Percentiles rank a stretch among this genome's conserved stretches.
phyloP scores from a whole-genome alignment of 129 eudicot species.

The Saussurea involucrata region DNA sequence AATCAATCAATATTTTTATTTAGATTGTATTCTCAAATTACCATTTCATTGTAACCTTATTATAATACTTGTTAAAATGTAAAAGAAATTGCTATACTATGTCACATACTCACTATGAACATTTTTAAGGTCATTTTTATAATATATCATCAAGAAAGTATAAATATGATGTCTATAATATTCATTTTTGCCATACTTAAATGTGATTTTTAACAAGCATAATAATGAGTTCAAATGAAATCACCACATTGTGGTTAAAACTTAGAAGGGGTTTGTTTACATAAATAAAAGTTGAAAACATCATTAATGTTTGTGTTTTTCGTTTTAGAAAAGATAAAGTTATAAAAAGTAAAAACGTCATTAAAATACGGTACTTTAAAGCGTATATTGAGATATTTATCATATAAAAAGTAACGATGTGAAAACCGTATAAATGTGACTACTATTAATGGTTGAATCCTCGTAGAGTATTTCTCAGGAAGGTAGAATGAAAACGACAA shows the following conservation, averaged over 20 bases:
- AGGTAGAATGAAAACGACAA: not conserved
- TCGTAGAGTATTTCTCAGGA: not conserved
- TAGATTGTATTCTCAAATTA: too few relatives aligned
- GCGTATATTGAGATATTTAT: not conserved
- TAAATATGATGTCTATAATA: not conserved
- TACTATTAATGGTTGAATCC: not conserved
- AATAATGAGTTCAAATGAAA: not conserved
- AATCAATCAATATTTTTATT: too few relatives aligned
- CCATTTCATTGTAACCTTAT: too few relatives aligned
- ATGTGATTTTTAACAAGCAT: not conserved
- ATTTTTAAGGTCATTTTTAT: not conserved
- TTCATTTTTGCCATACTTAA: not conserved
- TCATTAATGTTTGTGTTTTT: not conserved
- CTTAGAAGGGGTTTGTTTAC: not conserved
- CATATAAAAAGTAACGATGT: conserved; percentile 5
- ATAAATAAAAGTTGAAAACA: not conserved
- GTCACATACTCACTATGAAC: too few relatives aligned
- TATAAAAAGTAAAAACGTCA: not conserved
- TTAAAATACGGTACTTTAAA: not conserved
- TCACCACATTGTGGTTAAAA: not conserved
- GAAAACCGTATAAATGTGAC: not conserved
- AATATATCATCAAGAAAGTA: not conserved
- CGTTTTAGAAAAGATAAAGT: not conserved
- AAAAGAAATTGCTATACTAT: too few relatives aligned
- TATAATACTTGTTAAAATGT: too few relatives aligned